Conservation (phyloP, 768 basidiomycete genomes). For the Pisolithus microcarpus region DNA sequence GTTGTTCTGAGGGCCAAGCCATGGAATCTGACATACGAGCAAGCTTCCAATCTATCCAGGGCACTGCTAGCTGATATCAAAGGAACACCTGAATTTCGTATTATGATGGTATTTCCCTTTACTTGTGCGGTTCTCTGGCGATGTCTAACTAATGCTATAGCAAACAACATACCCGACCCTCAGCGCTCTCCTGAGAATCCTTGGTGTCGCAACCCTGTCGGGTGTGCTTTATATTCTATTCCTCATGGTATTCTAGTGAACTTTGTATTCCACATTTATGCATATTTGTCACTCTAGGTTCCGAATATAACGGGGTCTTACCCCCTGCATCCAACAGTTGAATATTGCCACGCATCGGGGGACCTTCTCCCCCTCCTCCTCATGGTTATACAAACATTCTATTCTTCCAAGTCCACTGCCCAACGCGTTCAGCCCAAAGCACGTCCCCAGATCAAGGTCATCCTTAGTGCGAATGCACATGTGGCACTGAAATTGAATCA, state of each 20-base stretch:
- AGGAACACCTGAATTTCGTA: background rate
- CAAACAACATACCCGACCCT: background rate
- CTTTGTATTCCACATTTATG: background rate
- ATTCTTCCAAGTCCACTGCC: too few species aligned
- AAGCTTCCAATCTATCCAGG: too few species aligned
- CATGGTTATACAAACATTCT: background rate
- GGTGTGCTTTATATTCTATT: background rate
- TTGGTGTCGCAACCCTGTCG: background rate
- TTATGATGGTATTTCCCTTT: too few species aligned
- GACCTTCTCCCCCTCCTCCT: background rate
- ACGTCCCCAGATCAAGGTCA: too few species aligned
- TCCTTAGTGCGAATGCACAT: too few species aligned
- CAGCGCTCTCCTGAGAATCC: background rate
- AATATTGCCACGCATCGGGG: background rate
- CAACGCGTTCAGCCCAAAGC: too few species aligned
- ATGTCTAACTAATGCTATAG: background rate
- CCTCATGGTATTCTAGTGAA: background rate
- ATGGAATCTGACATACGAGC: background rate
- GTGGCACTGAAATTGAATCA: too few species aligned
- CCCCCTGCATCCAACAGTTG: background rate
- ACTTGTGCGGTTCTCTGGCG: too few species aligned
- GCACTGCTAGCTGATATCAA: too few species aligned
- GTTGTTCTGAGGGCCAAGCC: conserved; percentile 8
- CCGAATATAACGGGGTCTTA: background rate
- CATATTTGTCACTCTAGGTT: background rate